A percentile compares a stretch with the other conserved stretches of the same genome.
Conservation (phyloP, 78 protist species). For the Dictyostelium intermedium region DNA sequence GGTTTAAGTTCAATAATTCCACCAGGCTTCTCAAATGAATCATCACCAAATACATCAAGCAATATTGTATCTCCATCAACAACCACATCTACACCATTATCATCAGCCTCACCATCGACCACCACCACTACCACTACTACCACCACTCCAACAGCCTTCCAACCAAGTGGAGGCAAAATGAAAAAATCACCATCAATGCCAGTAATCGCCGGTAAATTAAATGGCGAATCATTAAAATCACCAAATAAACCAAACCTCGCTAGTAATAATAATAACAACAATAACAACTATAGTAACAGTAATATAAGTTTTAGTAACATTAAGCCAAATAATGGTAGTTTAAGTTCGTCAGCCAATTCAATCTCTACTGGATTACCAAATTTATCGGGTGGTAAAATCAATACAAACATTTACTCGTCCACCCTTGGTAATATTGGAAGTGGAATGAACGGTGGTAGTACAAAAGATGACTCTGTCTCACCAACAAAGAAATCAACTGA, state of each 20-base stretch:
- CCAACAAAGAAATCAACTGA: neutral
- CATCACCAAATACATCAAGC: conserved; percentile 4
- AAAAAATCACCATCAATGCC: conserved; percentile 80
- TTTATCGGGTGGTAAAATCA: neutral
- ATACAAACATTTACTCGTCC: neutral
- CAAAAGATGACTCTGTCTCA: conserved; percentile 17
- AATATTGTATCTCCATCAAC: conserved; percentile 12
- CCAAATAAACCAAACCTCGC: neutral
- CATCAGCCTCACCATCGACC: neutral
- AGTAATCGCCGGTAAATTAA: conserved; percentile 32
- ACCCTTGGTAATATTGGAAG: neutral
- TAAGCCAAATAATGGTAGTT: neutral
- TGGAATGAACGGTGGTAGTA: neutral
- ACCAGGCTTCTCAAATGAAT: conserved; percentile 8
- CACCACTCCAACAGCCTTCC: neutral
- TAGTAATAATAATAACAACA: neutral
- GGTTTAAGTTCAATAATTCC: neutral
- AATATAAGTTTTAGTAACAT: neutral
- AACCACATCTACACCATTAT: neutral
- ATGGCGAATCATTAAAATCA: conserved; percentile 3
- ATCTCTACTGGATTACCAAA: neutral
- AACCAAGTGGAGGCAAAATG: conserved; percentile 43
- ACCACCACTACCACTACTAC: neutral
- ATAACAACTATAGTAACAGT: conserved; percentile 7
- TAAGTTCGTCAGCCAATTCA: conserved; percentile 15